Evolutionary conservation across 257 asterid genomes (phyloP).

Genomic region (Salvia rosmarinus): DNA sequence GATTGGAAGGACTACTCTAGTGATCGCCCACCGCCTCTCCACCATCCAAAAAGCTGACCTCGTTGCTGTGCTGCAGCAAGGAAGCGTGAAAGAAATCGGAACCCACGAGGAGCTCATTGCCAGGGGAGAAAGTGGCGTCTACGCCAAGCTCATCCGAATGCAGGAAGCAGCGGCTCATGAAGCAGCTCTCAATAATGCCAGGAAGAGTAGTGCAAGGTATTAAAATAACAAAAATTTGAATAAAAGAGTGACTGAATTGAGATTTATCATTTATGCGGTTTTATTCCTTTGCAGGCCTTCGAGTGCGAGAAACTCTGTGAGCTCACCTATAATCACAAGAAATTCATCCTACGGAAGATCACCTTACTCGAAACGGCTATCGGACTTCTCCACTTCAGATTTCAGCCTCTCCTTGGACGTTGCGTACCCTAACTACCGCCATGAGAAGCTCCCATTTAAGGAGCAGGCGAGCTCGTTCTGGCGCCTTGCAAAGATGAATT

Average conservation of each 20-base stretch:
- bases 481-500: slow-evolving; percentile 89
- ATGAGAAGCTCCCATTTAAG: slow-evolving; percentile 80
- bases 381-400: slow-evolving; percentile 93
- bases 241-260: too few species aligned
- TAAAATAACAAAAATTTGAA: too few species aligned
- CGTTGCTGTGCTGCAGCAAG: slow-evolving; percentile 73
- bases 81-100: slow-evolving; percentile 66
- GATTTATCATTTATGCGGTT: too few species aligned
- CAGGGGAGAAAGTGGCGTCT: slow-evolving; percentile 73
- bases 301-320: slow-evolving; percentile 88
- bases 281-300: slow-evolving; percentile 81
- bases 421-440: slow-evolving; percentile 64
- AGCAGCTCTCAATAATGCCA: slow-evolving; percentile 66
- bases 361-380: slow-evolving; percentile 83
- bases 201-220: slow-evolving; percentile 96
- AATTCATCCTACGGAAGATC: slow-evolving; percentile 89
- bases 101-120: slow-evolving; percentile 76
- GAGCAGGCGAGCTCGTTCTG: slow-evolving; percentile 87
- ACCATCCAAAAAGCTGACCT: slow-evolving; percentile 88
- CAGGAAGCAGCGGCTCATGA: slow-evolving; percentile 94
- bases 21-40: slow-evolving; percentile 88
- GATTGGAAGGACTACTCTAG: slow-evolving; percentile 90
- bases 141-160: slow-evolving; percentile 80
- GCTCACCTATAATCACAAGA: slow-evolving; percentile 85
- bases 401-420: slow-evolving; percentile 78